Percentiles rank a stretch among this genome's conserved stretches.
phyloP scores from a whole-genome alignment of 495 filamentous ascomycete species.

The Penicillium soppii region DNA sequence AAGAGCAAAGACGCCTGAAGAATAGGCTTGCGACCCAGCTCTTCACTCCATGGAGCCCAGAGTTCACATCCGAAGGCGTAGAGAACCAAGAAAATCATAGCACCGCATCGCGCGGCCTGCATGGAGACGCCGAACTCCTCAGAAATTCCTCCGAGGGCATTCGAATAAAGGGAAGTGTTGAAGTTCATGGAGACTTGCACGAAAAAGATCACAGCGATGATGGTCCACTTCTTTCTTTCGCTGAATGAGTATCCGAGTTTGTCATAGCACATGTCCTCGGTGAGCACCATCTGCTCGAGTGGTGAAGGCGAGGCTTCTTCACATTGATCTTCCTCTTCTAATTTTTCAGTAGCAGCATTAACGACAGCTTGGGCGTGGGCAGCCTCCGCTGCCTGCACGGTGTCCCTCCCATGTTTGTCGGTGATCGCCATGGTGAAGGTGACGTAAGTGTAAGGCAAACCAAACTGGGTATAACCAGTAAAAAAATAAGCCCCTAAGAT shows the following conservation, averaged over 20 bases:
- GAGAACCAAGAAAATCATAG: conserved; percentile 58
- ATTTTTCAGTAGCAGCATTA: conserved; percentile 28
- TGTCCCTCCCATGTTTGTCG: conserved; percentile 28
- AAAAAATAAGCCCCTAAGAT: background rate
- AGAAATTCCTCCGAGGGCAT: conserved; percentile 49
- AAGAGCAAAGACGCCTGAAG: conserved; percentile 55
- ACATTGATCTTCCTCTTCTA: conserved; percentile 20
- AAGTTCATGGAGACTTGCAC: conserved; percentile 61
- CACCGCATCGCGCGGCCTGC: conserved; percentile 54
- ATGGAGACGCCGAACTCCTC: conserved; percentile 47
- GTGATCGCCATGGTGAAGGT: conserved; percentile 16
- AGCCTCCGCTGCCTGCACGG: conserved; percentile 31
- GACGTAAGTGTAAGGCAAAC: background rate
- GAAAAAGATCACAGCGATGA: conserved; percentile 58
- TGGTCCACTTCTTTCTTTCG: conserved; percentile 55
- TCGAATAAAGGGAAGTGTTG: conserved; percentile 57
- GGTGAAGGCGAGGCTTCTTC: conserved; percentile 19
- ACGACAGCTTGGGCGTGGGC: conserved; percentile 32
- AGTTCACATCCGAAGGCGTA: conserved; percentile 68
- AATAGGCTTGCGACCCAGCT: conserved; percentile 57
- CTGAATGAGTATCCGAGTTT: conserved; percentile 55
- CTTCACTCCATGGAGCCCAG: conserved; percentile 68
- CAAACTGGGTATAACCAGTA: background rate
- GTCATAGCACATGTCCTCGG: conserved; percentile 58
- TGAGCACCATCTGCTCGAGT: conserved; percentile 44